These are phyloP conservation scores for Sanghuangporus baumii DNA, from an alignment of 1,284 basidiomycete genomes.

Conservation along the genomic window DNA sequence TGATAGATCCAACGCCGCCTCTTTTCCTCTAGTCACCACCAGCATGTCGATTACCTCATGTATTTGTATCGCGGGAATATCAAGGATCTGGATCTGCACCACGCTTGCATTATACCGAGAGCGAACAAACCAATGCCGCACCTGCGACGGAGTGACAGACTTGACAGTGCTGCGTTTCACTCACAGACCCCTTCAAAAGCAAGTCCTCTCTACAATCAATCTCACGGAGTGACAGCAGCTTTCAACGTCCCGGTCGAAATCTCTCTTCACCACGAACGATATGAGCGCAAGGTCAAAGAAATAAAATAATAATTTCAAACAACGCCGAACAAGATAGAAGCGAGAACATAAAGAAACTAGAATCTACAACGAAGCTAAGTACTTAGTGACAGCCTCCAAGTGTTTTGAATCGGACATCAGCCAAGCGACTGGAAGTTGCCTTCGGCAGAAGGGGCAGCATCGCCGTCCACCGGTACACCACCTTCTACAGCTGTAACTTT, in stretches of 20 bases:
- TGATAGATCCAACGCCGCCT: too few species aligned
- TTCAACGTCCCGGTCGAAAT: background rate
- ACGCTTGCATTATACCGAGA: too few species aligned
- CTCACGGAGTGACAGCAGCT: too few species aligned
- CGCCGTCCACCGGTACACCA: conserved; percentile 27
- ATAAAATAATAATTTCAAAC: background rate
- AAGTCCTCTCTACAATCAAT: too few species aligned
- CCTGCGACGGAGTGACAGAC: too few species aligned
- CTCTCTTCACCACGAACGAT: background rate
- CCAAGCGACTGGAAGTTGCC: conserved; percentile 28
- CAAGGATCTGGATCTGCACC: too few species aligned
- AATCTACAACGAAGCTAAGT: background rate
- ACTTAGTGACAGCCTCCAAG: background rate
- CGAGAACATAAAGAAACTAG: background rate
- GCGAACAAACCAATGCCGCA: too few species aligned
- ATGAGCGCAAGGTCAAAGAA: background rate
- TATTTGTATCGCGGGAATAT: too few species aligned
- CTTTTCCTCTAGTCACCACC: too few species aligned
- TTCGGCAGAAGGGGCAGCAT: conserved; percentile 28
- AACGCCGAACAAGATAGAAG: background rate
- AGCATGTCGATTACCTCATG: too few species aligned
- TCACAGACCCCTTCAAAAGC: too few species aligned
- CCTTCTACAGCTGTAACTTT: conserved; percentile 44
- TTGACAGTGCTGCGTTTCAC: too few species aligned
- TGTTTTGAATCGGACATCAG: conserved; percentile 15